Evolutionary conservation across 2,329 filamentous ascomycete species (phyloP).

Genomic region (Cercospora sp.): DNA sequence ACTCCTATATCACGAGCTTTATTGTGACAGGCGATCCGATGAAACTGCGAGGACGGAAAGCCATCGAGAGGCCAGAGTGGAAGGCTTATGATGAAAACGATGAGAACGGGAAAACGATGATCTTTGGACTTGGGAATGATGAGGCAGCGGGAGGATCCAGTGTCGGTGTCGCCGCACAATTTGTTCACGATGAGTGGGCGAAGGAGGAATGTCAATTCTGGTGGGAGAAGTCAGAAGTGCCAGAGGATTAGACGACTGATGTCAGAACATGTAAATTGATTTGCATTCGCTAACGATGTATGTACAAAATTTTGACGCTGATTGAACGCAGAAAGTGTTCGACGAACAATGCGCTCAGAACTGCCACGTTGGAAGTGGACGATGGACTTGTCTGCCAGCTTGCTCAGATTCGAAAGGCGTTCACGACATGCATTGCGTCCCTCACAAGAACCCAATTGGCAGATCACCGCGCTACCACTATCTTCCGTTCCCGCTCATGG

Average conservation of each 20-base stretch:
- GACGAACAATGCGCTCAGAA: background rate
- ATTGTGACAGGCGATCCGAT: slow-evolving; percentile 39
- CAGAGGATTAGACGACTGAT: slow-evolving; percentile 25
- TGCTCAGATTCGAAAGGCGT: too few species aligned
- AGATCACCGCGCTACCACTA: background rate
- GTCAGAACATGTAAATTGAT: background rate
- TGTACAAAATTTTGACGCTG: background rate
- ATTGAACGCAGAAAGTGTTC: background rate
- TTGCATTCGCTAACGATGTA: slow-evolving; percentile 5
- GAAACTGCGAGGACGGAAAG: slow-evolving; percentile 26
- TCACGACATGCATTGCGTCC: too few species aligned
- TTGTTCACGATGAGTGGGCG: slow-evolving; percentile 48
- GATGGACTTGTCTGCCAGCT: too few species aligned
- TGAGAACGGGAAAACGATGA: slow-evolving; percentile 38
- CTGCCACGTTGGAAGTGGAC: too few species aligned
- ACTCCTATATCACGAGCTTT: slow-evolving; percentile 39
- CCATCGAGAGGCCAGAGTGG: slow-evolving; percentile 31
- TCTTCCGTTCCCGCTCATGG: background rate
- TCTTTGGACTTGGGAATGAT: slow-evolving; percentile 63
- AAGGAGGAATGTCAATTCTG: slow-evolving; percentile 59
- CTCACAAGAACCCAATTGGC: too few species aligned
- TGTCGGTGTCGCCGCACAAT: slow-evolving; percentile 48
- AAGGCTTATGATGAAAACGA: slow-evolving; percentile 22
- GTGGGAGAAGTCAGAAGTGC: slow-evolving; percentile 54
- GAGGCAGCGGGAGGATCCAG: slow-evolving; percentile 47